A percentile compares a stretch with the other conserved stretches of the same genome.
These are phyloP conservation scores for Beta vulgaris DNA, from an alignment of 148 eudicot species.

Conservation along the genomic window DNA sequence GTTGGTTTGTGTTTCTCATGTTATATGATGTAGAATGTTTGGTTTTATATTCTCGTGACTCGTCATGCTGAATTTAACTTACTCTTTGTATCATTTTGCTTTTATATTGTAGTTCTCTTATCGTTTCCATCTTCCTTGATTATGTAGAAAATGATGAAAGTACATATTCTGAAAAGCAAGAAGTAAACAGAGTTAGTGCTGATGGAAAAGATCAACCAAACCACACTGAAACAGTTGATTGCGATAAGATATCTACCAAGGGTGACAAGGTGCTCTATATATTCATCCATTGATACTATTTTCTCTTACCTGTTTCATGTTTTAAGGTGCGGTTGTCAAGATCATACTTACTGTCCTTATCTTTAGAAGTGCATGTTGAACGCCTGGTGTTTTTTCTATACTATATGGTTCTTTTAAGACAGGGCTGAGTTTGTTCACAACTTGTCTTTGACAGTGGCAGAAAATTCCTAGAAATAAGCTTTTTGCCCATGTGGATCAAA, in stretches of 20 bases:
- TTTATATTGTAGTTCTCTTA: not conserved
- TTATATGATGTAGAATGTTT: not conserved
- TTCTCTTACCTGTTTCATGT: not conserved
- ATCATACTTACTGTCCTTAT: not conserved
- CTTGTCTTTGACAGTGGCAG: conserved; percentile 33
- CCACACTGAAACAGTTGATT: conserved; percentile 28
- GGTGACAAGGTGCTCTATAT: conserved; percentile 57
- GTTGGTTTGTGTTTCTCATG: not conserved
- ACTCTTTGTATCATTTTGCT: not conserved
- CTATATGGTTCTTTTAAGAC: not conserved
- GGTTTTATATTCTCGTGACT: not conserved
- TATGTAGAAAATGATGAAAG: conserved; percentile 31
- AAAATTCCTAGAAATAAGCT: conserved; percentile 73
- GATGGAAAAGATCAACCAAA: conserved; percentile 31
- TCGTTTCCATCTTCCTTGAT: not conserved
- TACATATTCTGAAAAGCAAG: conserved; percentile 26
- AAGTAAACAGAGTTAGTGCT: conserved; percentile 14
- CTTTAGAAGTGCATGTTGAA: not conserved
- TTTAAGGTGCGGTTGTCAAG: not conserved
- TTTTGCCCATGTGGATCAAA: conserved; percentile 90
- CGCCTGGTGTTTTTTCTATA: not conserved
- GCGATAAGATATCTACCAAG: conserved; percentile 26
- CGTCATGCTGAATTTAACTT: not conserved
- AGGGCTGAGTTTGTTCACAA: not conserved
- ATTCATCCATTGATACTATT: not conserved